phyloP scores from a whole-genome alignment of 257 asterid genomes.

The Scutellaria baicalensis region DNA sequence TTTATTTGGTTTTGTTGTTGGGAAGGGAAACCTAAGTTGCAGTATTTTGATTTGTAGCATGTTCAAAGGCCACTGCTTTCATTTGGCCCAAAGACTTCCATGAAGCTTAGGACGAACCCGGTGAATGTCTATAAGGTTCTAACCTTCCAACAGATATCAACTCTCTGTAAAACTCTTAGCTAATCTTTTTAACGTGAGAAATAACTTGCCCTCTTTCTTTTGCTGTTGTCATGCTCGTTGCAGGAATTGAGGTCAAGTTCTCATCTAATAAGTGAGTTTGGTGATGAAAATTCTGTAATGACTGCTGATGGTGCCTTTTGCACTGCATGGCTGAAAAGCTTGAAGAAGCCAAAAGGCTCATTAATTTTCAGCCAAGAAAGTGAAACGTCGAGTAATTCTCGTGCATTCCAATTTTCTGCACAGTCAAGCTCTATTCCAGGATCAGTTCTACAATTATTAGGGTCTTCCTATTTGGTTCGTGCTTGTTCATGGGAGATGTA shows the following conservation, averaged over 20 bases:
- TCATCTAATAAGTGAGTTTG: constrained; percentile 65
- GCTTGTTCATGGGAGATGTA: constrained; percentile 96
- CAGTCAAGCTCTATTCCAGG: constrained; percentile 80
- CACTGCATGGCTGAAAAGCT: constrained; percentile 68
- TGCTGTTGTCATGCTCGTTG: constrained; percentile 12
- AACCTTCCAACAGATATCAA: constrained; percentile 1
- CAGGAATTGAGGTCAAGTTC: constrained; percentile 84
- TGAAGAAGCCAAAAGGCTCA: constrained; percentile 58
- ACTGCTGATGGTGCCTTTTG: constrained; percentile 73
- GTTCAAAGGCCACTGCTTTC: constrained; percentile 89
- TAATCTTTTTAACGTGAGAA: background rate
- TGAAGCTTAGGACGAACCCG: constrained; percentile 72
- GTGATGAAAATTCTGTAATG: constrained; percentile 65
- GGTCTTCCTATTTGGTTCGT: constrained; percentile 83
- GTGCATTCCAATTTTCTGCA: constrained; percentile 52
- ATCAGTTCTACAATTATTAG: constrained; percentile 75
- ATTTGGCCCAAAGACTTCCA: constrained; percentile 89
- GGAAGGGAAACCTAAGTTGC: constrained; percentile 6
- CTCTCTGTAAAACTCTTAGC: background rate
- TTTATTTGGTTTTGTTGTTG: background rate
- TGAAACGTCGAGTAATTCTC: constrained; percentile 28
- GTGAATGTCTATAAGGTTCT: constrained; percentile 82
- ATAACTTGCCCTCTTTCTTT: constrained; percentile 3
- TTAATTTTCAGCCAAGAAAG: constrained; percentile 59
- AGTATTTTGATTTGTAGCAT: constrained; percentile 53